Base-by-base conservation (phyloP, 495 filamentous ascomycete species). In the Aspergillus ellipticus region DNA sequence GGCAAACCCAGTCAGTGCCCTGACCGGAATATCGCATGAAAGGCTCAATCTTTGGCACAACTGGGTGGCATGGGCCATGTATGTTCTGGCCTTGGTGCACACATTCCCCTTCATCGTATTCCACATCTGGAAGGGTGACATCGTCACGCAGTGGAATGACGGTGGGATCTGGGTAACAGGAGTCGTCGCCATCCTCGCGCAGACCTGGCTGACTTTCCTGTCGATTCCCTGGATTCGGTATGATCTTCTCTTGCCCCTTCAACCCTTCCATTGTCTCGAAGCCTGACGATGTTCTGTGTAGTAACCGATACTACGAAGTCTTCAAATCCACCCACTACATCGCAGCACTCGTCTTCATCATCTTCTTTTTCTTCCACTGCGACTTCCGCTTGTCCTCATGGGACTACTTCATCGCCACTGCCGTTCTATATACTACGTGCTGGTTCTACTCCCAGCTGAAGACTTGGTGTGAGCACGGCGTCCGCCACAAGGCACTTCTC, bases 361-460 rank as follows among this genome's bases (percentile, higher is more conserved):
- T 84, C 15, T 80, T 81, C 62, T 78, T 85, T 60, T 83, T 83
- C 64, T 71, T 80, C 22, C 81, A 86, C 62, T 85, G 82, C 59
- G 78, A 82, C 59, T 82, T 76, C 63, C 69, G 67, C 0, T 67
- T 86, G 13, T 74, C 75, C 4, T 82, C 80, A 29, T 84, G 81
- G 76, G 79, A 84, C 59, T 87, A 85, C 61, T 85, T 85, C 57
- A 82, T 85, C 58, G 79, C 80, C 6, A 74, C 77, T 0, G 79
- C 66, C 0, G 68, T 69, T 1, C 58, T 85, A 19, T 85, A 83
- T 64, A 61, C 68, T 1, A 54, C 69, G 1, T 75, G 68, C 15
- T 73, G 73, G 52, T 39, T 80, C 37, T 76, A 77, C 54, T 53
- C 74, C 0, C 73, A 71, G 49, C 60, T 74, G 19, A 71, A 74